phyloP scores from a whole-genome alignment of 75 land plant genomes.

The Isoetes taiwanensis region DNA sequence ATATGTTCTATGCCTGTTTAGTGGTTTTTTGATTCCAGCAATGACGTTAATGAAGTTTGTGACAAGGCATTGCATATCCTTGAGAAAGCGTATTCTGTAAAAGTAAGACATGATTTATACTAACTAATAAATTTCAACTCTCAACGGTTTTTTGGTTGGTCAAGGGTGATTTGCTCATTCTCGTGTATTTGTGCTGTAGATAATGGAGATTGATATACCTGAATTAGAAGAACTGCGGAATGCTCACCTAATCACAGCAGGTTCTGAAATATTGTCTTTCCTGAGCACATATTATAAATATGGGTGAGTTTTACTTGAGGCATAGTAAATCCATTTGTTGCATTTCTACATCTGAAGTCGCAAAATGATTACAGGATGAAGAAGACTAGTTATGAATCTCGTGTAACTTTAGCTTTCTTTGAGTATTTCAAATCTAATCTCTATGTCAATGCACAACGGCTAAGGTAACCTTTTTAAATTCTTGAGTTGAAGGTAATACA shows the following conservation, averaged over 20 bases:
- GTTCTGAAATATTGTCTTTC: slow-evolving; percentile 40
- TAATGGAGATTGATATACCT: slow-evolving; percentile 58
- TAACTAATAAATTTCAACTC: too few relatives aligned
- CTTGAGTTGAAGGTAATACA: too few relatives aligned
- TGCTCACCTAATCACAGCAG: slow-evolving; percentile 71
- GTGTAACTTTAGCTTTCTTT: slow-evolving; percentile 51
- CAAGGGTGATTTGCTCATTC: too few relatives aligned
- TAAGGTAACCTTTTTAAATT: too few relatives aligned
- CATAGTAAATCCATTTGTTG: not conserved
- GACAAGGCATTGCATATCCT: slow-evolving; percentile 34
- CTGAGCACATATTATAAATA: too few relatives aligned
- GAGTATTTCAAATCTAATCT: slow-evolving; percentile 49
- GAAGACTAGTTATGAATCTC: slow-evolving; percentile 43
- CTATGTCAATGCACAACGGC: slow-evolving; percentile 63
- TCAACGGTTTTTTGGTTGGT: not conserved
- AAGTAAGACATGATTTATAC: not conserved
- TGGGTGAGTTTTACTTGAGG: too few relatives aligned
- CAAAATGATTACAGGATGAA: slow-evolving; percentile 30
- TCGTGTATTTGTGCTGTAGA: slow-evolving; percentile 27
- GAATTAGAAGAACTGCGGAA: slow-evolving; percentile 68
- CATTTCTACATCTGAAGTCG: too few relatives aligned
- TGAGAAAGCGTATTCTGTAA: too few relatives aligned
- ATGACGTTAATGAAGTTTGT: slow-evolving; percentile 59
- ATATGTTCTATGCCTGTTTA: slow-evolving; percentile 21
- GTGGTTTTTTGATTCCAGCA: slow-evolving; percentile 79